Base-by-base conservation (phyloP, 306 rosid species). In the Crataegus laevigata region DNA sequence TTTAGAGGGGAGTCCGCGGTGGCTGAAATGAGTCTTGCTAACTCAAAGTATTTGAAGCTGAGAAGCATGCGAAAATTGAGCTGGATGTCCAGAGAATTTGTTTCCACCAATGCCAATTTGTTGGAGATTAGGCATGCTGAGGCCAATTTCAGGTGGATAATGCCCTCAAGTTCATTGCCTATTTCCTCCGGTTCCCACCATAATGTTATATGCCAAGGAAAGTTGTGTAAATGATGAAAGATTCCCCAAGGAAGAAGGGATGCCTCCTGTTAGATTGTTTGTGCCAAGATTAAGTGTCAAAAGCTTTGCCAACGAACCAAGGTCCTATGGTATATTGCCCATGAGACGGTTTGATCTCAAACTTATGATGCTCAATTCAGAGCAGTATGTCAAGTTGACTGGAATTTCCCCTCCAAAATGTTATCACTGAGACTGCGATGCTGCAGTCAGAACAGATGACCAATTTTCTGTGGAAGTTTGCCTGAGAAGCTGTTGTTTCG, bases 201-300 rank as follows among this genome's bases (percentile, higher is more conserved):
- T 61, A 26, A 69, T 42, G 34, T 88, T 83, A 4, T 0, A 0
- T 15, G 6, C 21, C 5, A 75, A 2, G 3, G 1, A 0, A 17
- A 87, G 40, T 11, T 0, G 0, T 5, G 11, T n/a, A 19, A 83
- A 72, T 8, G 78, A 76, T 64, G 89, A 75, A 74, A 85, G 68
- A n/a, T 85, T 85, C 21, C 88, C 80, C 11, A 83, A 34, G 30
- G 78, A 79, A 68, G 75, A 2, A n/a, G 86, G 85, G 73, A 84
- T 80, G 22, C 36, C 15, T 17, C 88, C 87, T 1, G 73, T 72
- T 8, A 87, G 76, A 18, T 60, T 75, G 59, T 77, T 84, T 9
- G 0, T 4, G 14, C 1, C 29, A 40, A 80, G 25, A 18, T 12
- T 24, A 24, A 87, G 42, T 1, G 2, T 0, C 28, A 8, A 59